Evolutionary conservation across 345 rosid genomes (phyloP).

Genomic region (Turritis glabra): DNA sequence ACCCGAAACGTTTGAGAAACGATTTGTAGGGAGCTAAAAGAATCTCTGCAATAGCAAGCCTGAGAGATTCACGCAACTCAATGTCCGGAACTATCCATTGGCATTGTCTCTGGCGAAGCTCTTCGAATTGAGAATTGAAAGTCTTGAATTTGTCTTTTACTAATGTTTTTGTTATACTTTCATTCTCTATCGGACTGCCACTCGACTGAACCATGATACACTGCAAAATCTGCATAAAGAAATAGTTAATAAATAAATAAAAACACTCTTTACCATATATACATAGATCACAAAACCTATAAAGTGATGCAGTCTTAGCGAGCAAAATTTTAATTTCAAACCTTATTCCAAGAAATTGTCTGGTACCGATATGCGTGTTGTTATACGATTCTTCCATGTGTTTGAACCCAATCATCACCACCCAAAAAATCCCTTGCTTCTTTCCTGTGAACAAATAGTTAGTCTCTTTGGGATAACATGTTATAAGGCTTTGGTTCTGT

Average conservation of each 20-base stretch:
- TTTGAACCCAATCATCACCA: constrained; percentile 99
- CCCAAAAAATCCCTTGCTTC: constrained; percentile 85
- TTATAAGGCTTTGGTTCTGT: background rate
- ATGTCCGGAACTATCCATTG: constrained; percentile 96
- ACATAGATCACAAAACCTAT: no score
- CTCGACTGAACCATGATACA: constrained; percentile 66
- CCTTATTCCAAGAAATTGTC: constrained; percentile 95
- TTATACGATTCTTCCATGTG: constrained; percentile 81
- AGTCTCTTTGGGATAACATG: background rate
- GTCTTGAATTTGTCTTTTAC: constrained; percentile 89
- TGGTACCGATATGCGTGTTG: constrained; percentile 93
- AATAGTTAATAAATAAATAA: background rate
- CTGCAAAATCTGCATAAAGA: constrained; percentile 70
- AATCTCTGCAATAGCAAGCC: constrained; percentile 88
- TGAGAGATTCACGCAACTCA: constrained; percentile 81
- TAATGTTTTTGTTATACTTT: constrained; percentile 58
- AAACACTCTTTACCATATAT: background rate
- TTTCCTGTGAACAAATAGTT: constrained; percentile 52
- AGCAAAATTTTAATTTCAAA: no score
- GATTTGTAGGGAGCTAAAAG: constrained; percentile 89
- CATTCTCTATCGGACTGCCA: constrained; percentile 34
- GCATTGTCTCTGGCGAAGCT: constrained; percentile 82
- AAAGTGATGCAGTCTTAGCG: background rate
- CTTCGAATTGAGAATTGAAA: constrained; percentile 82
- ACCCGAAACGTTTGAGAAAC: constrained; percentile 74